Percentiles rank a stretch among this genome's conserved stretches.
phyloP scores from a whole-genome alignment of 805 yeast genomes.

The Blastobotrys parvus region DNA sequence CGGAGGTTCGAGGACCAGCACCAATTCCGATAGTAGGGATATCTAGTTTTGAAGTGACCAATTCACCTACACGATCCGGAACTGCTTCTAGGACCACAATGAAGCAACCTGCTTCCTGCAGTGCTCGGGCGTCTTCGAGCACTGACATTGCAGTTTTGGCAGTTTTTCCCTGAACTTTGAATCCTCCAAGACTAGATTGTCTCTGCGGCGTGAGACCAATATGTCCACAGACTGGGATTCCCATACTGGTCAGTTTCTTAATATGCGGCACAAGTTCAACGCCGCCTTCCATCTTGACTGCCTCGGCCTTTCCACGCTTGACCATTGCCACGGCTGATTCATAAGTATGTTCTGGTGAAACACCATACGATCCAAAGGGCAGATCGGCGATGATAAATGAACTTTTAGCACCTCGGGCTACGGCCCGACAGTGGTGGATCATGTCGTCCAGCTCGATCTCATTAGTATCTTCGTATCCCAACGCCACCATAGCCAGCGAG shows the following conservation, averaged over 20 bases:
- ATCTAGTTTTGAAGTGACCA: conserved; percentile 48
- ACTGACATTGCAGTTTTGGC: conserved; percentile 46
- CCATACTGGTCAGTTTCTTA: conserved; percentile 48
- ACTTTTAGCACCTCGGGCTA: conserved; percentile 55
- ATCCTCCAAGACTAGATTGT: conserved; percentile 73
- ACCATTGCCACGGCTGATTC: conserved; percentile 48
- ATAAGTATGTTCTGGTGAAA: conserved; percentile 53
- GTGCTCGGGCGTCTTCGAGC: conserved; percentile 54
- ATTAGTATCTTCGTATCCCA: conserved; percentile 63
- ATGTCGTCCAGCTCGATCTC: conserved; percentile 71
- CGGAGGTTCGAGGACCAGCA: conserved; percentile 77
- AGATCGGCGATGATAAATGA: conserved; percentile 75
- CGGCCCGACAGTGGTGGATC: conserved; percentile 66
- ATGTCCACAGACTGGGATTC: conserved; percentile 88
- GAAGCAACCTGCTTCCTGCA: conserved; percentile 73
- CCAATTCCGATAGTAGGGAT: conserved; percentile 95
- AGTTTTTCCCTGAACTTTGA: conserved; percentile 71
- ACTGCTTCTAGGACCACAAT: conserved; percentile 75
- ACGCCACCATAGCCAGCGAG: conserved; percentile 84
- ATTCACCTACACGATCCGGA: conserved; percentile 61
- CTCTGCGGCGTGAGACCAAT: conserved; percentile 90
- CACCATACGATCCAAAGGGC: conserved; percentile 83
- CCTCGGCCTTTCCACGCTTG: conserved; percentile 49
- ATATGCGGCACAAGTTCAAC: conserved; percentile 47
- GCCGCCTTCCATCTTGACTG: conserved; percentile 83